phyloP scores from a whole-genome alignment of 306 rosid genomes.

The Luffa acutangula region DNA sequence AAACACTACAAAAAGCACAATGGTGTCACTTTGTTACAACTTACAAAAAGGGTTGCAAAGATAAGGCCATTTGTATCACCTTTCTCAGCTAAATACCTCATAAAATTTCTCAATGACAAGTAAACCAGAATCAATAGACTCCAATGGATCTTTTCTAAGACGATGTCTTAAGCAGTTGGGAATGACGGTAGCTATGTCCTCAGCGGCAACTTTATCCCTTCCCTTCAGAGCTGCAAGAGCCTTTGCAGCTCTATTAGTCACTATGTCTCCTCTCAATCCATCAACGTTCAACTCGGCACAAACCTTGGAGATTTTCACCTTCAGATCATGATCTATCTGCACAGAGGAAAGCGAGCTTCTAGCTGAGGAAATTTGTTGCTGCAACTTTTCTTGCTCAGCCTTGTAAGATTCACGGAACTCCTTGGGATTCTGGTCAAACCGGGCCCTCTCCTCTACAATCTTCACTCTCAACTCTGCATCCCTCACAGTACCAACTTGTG shows the following conservation, averaged over 20 bases:
- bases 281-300: conserved; percentile 88
- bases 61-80: background rate
- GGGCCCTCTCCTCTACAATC: conserved; percentile 88
- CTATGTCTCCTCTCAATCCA: conserved; percentile 94
- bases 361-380: conserved; percentile 54
- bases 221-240: conserved; percentile 87
- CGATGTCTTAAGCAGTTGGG: conserved; percentile 96
- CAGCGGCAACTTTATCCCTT: conserved; percentile 53
- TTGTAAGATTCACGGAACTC: conserved; percentile 52
- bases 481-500: conserved; percentile 89
- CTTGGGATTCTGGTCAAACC: conserved; percentile 71
- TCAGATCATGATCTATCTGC: conserved; percentile 62
- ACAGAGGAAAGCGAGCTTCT: conserved; percentile 55
- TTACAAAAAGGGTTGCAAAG: conserved; percentile 14
- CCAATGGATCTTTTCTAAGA: conserved; percentile 92
- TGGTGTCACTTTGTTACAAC: conserved; percentile 16
- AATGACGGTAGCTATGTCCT: conserved; percentile 86
- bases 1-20: conserved; percentile 10
- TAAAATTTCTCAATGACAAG: conserved; percentile 84
- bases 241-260: conserved; percentile 80
- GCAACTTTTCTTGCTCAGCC: conserved; percentile 68
- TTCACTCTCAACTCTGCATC: conserved; percentile 94
- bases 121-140: conserved; percentile 88
- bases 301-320: conserved; percentile 80
- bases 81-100: conserved; percentile 58